Percentiles rank a stretch among this genome's conserved stretches.
These are phyloP conservation scores for Colletotrichum neosansevieriae DNA, from an alignment of 2,329 filamentous ascomycete species.

Conservation along the genomic window DNA sequence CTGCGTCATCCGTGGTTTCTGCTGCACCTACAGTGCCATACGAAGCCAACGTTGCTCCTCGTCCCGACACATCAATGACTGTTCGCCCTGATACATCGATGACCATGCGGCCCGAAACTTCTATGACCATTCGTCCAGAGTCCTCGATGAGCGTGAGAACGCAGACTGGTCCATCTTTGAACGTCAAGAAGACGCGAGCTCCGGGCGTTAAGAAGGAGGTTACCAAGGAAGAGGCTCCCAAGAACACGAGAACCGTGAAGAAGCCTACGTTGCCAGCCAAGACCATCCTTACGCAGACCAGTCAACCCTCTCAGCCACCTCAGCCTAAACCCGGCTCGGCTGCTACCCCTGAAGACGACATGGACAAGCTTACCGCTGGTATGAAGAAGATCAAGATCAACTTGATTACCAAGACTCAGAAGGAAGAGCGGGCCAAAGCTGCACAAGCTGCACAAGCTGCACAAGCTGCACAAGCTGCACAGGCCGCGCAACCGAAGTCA, in stretches of 20 bases:
- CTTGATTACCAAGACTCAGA: conserved; percentile 69
- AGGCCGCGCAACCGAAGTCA: conserved; percentile 38
- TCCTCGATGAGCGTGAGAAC: conserved; percentile 57
- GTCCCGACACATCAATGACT: conserved; percentile 57
- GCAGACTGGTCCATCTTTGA: conserved; percentile 53
- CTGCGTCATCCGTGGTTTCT: conserved; percentile 53
- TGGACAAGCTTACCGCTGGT: conserved; percentile 68
- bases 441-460: too few species aligned
- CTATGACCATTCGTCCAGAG: conserved; percentile 49
- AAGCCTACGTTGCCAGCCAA: conserved; percentile 46
- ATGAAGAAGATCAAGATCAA: conserved; percentile 75
- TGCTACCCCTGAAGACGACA: conserved; percentile 50
- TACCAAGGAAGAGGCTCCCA: conserved; percentile 56
- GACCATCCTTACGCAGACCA: conserved; percentile 13
- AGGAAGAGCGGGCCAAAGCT: conserved; percentile 62
- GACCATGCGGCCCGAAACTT: conserved; percentile 55
- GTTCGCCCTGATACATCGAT: conserved; percentile 56
- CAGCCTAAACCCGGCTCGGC: conserved; percentile 12
- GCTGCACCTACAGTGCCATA: conserved; percentile 24
- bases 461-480: conserved; percentile 31
- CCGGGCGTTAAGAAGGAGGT: conserved; percentile 59
- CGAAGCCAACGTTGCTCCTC: conserved; percentile 12
- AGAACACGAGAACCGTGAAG: conserved; percentile 51
- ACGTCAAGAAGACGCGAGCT: conserved; percentile 72
- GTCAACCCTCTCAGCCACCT: conserved; percentile 15